These are phyloP conservation scores for Tirmania nivea DNA, from an alignment of 495 filamentous ascomycete genomes.

Conservation along the genomic window DNA sequence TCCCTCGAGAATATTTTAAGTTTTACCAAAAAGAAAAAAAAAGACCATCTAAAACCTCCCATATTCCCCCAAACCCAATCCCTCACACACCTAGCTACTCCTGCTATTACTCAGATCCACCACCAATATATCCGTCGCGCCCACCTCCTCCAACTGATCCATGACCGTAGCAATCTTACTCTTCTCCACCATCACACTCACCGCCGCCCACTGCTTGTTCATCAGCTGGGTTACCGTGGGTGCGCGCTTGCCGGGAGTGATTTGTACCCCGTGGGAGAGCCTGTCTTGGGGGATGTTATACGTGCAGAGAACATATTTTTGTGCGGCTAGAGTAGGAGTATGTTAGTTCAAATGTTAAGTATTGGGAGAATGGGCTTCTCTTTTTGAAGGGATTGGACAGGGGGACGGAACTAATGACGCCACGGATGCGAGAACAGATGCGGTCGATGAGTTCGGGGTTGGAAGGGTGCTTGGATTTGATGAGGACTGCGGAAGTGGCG, in stretches of 20 bases:
- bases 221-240: slow-evolving; percentile 76
- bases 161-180: slow-evolving; percentile 71
- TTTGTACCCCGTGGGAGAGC: slow-evolving; percentile 42
- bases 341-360: not conserved
- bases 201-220: slow-evolving; percentile 64
- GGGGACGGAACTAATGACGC: slow-evolving; percentile 52
- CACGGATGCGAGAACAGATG: slow-evolving; percentile 61
- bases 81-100: slow-evolving; percentile 4
- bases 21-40: too few species aligned
- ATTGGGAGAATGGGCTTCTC: not conserved
- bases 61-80: too few species aligned
- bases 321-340: slow-evolving; percentile 35
- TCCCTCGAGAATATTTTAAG: too few species aligned
- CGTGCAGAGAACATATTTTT: slow-evolving; percentile 84
- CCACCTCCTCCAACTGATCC: slow-evolving; percentile 62
- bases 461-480: slow-evolving; percentile 74
- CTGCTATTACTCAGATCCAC: slow-evolving; percentile 73
- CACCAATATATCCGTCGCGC: slow-evolving; percentile 75
- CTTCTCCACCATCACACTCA: slow-evolving; percentile 85
- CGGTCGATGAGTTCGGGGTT: slow-evolving; percentile 56
- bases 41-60: too few species aligned
- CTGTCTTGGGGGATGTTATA: slow-evolving; percentile 66
- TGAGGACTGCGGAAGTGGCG: slow-evolving; percentile 63
- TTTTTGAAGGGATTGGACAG: slow-evolving; percentile 2
- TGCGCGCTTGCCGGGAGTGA: slow-evolving; percentile 88